Evolutionary conservation across 345 rosid species (phyloP).

Genomic region (Camelina sativa): DNA sequence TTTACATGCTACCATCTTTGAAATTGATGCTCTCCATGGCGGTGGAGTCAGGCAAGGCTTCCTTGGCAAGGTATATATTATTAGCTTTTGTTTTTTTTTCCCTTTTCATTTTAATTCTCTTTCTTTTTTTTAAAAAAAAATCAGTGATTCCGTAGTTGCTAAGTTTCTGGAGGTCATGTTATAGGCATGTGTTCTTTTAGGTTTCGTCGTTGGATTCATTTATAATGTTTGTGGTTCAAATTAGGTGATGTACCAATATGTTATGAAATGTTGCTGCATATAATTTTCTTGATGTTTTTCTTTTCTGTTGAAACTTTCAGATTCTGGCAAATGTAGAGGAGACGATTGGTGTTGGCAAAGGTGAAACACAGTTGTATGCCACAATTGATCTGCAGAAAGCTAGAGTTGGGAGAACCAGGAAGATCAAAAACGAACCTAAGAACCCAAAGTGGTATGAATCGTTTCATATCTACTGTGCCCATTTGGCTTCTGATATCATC

Average conservation of each 20-base stretch:
- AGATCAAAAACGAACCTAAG: constrained; percentile 56
- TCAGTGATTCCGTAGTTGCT: neutral
- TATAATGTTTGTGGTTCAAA: neutral
- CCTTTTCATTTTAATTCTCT: neutral
- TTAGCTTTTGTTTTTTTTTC: neutral
- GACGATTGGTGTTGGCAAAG: constrained; percentile 83
- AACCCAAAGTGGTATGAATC: constrained; percentile 95
- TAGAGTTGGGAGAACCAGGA: constrained; percentile 94
- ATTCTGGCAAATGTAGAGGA: constrained; percentile 73
- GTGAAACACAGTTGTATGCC: constrained; percentile 75
- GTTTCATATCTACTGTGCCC: constrained; percentile 92
- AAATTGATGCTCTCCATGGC: constrained; percentile 65
- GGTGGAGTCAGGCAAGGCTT: constrained; percentile 58
- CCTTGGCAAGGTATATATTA: constrained; percentile 70
- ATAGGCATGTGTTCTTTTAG: neutral
- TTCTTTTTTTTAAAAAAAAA: neutral
- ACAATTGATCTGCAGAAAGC: constrained; percentile 88
- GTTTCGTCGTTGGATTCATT: neutral
- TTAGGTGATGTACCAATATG: neutral
- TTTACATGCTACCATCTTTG: constrained; percentile 87
- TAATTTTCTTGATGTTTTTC: neutral
- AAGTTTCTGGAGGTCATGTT: neutral
- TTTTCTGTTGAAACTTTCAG: constrained; percentile 44
- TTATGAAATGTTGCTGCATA: neutral
- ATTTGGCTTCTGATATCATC: constrained; percentile 74